phyloP scores from a whole-genome alignment of 441 rosid genomes.

The Arabidopsis hybrid region DNA sequence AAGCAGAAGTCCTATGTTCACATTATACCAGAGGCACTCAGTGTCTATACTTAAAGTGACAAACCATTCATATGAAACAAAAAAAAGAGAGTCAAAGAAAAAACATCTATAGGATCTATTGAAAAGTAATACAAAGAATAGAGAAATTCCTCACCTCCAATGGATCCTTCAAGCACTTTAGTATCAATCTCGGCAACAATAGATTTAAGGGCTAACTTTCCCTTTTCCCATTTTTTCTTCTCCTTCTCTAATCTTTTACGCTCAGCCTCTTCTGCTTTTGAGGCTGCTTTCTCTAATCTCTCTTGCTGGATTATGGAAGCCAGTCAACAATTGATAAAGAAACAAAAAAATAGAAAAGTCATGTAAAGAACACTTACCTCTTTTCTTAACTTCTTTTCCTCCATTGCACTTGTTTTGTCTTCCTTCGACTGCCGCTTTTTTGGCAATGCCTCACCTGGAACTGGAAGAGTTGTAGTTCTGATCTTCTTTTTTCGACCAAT shows the following conservation, averaged over 20 bases:
- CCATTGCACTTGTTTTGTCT: slow-evolving; percentile 61
- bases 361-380: slow-evolving; percentile 54
- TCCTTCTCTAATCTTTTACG: slow-evolving; percentile 78
- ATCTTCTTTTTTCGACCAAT: slow-evolving; percentile 41
- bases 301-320: slow-evolving; percentile 71
- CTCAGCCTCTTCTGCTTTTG: slow-evolving; percentile 89
- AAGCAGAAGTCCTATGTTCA: slow-evolving; percentile 78
- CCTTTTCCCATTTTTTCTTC: slow-evolving; percentile 89
- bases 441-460: slow-evolving; percentile 43
- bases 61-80: slow-evolving; percentile 26
- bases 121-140: slow-evolving; percentile 13
- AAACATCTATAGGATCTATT: slow-evolving; percentile 1
- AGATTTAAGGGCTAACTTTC: slow-evolving; percentile 87
- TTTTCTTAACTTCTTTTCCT: slow-evolving; percentile 84
- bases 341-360: slow-evolving; percentile 18
- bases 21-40: too few species aligned
- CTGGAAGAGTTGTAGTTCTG: slow-evolving; percentile 35
- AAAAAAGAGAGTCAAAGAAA: slow-evolving; percentile 1
- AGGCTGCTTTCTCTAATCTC: slow-evolving; percentile 76
- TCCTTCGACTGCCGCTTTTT: slow-evolving; percentile 64
- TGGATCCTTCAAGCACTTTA: slow-evolving; percentile 81
- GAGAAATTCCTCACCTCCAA: slow-evolving; percentile 68
- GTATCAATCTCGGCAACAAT: slow-evolving; percentile 84
- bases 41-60: too few species aligned
- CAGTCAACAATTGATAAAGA: slow-evolving; percentile 30